Conservation (phyloP, 371 early-diverging fungal genomes). For the Rhizopus arrhizus region DNA sequence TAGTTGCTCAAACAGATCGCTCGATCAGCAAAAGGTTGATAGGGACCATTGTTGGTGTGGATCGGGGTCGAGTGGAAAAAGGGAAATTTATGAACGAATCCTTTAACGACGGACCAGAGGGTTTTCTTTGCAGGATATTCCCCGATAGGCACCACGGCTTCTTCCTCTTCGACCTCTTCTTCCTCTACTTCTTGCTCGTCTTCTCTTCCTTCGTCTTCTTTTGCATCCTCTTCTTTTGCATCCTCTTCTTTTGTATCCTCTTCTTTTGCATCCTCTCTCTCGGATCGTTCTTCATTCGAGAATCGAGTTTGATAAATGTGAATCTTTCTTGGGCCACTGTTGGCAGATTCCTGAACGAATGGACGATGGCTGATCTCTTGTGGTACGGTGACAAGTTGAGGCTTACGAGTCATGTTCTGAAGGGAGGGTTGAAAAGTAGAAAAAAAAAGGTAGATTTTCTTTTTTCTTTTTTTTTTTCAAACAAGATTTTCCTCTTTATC, state of each 20-base stretch:
- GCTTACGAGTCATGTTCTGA: not conserved
- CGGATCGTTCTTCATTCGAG: not conserved
- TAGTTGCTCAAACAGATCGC: slow-evolving; percentile 18
- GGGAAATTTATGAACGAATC: slow-evolving; percentile 4
- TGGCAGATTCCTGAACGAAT: not conserved
- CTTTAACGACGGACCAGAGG: slow-evolving; percentile 9
- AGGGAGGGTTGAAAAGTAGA: not conserved
- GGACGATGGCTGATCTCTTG: not conserved
- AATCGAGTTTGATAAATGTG: not conserved
- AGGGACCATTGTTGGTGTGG: not conserved
- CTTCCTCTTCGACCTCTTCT: too few species aligned
- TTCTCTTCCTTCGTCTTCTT: too few species aligned
- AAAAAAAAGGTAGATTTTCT: not conserved
- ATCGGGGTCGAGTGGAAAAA: not conserved
- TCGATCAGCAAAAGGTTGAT: slow-evolving; percentile 6
- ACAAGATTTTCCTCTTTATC: too few species aligned
- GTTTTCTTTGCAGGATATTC: not conserved
- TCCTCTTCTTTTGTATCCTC: too few species aligned
- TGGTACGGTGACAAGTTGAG: not conserved
- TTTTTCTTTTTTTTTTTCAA: too few species aligned
- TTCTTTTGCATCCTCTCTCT: too few species aligned
- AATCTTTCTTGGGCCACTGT: not conserved
- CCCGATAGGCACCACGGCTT: not conserved
- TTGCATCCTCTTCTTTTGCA: too few species aligned
- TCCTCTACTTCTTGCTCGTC: too few species aligned